phyloP scores from a whole-genome alignment of 2,329 filamentous ascomycete species.

The Amesomyces nigricolor region DNA sequence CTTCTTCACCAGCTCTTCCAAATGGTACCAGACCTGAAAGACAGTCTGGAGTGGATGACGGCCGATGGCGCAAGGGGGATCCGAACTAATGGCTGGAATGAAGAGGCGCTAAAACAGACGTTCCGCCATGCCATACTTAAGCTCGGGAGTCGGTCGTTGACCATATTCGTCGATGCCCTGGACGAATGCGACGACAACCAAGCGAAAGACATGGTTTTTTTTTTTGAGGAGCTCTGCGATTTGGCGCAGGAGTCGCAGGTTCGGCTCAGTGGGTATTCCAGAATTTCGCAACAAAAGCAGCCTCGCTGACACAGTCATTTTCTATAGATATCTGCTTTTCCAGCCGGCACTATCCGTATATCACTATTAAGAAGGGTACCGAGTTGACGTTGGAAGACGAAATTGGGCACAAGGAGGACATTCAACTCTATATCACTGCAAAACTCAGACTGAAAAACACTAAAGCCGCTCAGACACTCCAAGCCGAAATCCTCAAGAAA shows the following conservation, averaged over 20 bases:
- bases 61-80: slow-evolving; percentile 6
- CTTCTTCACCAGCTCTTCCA: slow-evolving; percentile 41
- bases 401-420: slow-evolving; percentile 34
- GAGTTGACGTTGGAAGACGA: slow-evolving; percentile 33
- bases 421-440: slow-evolving; percentile 30
- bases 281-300: too few relatives aligned
- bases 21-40: slow-evolving; percentile 29
- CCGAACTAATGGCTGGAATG: slow-evolving; percentile 5
- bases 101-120: slow-evolving; percentile 14
- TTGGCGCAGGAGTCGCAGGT: slow-evolving; percentile 15
- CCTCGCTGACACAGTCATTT: neutral
- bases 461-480: slow-evolving; percentile 20
- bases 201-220: slow-evolving; percentile 38
- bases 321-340: slow-evolving; percentile 36
- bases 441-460: slow-evolving; percentile 25
- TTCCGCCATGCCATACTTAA: slow-evolving; percentile 17
- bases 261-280: slow-evolving; percentile 22
- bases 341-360: slow-evolving; percentile 43
- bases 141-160: slow-evolving; percentile 11
- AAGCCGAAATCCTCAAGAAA: slow-evolving; percentile 31
- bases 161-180: slow-evolving; percentile 39
- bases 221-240: slow-evolving; percentile 37
- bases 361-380: slow-evolving; percentile 30
- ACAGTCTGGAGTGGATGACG: slow-evolving; percentile 27
- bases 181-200: slow-evolving; percentile 44